Conservation (phyloP, 768 basidiomycete species). For the Zangia roseola region DNA sequence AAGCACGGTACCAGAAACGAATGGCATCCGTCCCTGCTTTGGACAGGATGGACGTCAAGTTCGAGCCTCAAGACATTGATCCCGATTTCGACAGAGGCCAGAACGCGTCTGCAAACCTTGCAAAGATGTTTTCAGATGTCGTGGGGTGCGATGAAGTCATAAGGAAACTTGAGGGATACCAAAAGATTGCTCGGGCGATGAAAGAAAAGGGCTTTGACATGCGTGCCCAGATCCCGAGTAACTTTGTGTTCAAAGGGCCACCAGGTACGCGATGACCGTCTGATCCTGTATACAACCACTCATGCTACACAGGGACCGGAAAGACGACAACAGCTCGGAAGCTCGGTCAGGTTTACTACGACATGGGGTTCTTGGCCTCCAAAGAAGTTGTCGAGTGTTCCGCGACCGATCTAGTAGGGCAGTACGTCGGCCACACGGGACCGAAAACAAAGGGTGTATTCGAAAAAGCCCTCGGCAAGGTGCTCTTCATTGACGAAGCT, state of each 20-base stretch:
- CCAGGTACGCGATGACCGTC: constrained; percentile 43
- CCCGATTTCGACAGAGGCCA: constrained; percentile 53
- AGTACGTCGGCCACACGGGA: constrained; percentile 72
- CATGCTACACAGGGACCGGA: constrained; percentile 49
- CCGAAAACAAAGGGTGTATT: constrained; percentile 62
- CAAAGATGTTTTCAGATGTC: constrained; percentile 60
- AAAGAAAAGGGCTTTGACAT: constrained; percentile 44
- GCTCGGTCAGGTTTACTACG: constrained; percentile 61
- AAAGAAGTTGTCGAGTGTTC: constrained; percentile 64
- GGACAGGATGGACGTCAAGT: constrained; percentile 29
- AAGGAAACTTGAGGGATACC: constrained; percentile 47
- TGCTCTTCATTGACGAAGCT: constrained; percentile 74
- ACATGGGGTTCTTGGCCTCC: constrained; percentile 58
- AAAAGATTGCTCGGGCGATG: constrained; percentile 46
- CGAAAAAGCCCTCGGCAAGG: constrained; percentile 64
- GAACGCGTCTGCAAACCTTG: constrained; percentile 51
- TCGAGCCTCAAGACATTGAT: constrained; percentile 59
- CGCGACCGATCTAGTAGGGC: constrained; percentile 66
- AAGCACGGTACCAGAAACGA: constrained; percentile 46
- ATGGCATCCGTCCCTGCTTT: constrained; percentile 27
- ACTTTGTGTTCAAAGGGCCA: constrained; percentile 72
- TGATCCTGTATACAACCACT: background rate
- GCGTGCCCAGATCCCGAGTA: constrained; percentile 53
- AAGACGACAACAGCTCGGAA: constrained; percentile 66
- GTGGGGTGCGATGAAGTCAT: constrained; percentile 60